Conservation (phyloP, 345 rosid genomes). For the Corymbia maculata region DNA sequence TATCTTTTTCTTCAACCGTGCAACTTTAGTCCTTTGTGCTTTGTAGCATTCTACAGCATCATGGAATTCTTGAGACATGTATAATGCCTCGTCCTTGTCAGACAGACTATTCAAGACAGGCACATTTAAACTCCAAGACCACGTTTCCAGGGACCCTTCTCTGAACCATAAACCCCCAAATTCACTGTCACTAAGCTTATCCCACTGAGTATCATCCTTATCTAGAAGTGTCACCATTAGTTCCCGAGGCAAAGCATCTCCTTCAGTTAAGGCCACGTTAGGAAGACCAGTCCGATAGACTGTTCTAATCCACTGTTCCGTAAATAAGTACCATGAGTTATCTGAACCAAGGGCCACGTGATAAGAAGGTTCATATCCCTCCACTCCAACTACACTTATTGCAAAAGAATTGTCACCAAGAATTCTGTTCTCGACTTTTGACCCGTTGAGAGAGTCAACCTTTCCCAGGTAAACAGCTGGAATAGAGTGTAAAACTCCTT, state of each 20-base stretch:
- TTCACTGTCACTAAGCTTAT: slow-evolving; percentile 63
- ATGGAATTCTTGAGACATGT: slow-evolving; percentile 46
- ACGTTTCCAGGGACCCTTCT: slow-evolving; percentile 91
- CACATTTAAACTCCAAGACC: slow-evolving; percentile 97
- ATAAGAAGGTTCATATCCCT: slow-evolving; percentile 41
- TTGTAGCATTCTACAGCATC: slow-evolving; percentile 56
- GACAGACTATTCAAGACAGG: slow-evolving; percentile 85
- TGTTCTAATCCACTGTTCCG: slow-evolving; percentile 77
- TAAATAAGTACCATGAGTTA: slow-evolving; percentile 87
- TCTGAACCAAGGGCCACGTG: slow-evolving; percentile 90
- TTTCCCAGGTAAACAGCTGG: slow-evolving; percentile 77
- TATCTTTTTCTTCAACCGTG: slow-evolving; percentile 75
- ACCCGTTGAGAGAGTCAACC: slow-evolving; percentile 38
- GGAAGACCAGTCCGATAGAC: slow-evolving; percentile 81
- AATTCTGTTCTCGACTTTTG: slow-evolving; percentile 34
- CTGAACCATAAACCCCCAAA: slow-evolving; percentile 70
- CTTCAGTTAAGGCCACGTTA: slow-evolving; percentile 47
- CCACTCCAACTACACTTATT: slow-evolving; percentile 10
- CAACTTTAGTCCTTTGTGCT: slow-evolving; percentile 63
- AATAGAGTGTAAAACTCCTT: slow-evolving; percentile 55
- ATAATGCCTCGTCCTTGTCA: slow-evolving; percentile 53
- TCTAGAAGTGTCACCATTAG: slow-evolving; percentile 52
- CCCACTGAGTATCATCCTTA: slow-evolving; percentile 66
- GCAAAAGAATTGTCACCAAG: slow-evolving; percentile 28
- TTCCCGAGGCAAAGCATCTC: slow-evolving; percentile 75